Percentiles rank a stretch among this genome's conserved stretches.
These are phyloP conservation scores for Rhododendron griersonianum DNA, from an alignment of 148 eudicot species.

Conservation along the genomic window DNA sequence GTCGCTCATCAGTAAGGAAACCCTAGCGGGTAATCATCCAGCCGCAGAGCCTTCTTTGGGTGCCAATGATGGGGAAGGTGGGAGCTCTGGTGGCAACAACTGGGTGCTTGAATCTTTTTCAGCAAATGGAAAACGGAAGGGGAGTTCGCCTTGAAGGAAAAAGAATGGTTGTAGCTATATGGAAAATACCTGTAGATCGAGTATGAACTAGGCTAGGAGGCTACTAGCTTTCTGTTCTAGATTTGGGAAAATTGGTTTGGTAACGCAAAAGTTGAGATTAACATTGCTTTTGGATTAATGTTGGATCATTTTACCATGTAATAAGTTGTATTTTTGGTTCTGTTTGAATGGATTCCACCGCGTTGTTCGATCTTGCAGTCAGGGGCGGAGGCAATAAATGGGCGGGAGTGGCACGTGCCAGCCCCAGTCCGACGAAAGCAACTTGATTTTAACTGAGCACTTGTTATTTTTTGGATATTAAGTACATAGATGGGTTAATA, in stretches of 20 bases:
- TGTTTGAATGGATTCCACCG: background rate
- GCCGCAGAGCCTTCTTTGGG: background rate
- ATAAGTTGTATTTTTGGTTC: background rate
- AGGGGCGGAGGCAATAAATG: too few relatives aligned
- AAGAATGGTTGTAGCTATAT: background rate
- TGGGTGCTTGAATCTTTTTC: slow-evolving; percentile 38
- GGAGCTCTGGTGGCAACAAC: slow-evolving; percentile 19
- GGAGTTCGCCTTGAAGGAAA: slow-evolving; percentile 9
- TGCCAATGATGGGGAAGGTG: slow-evolving; percentile 22
- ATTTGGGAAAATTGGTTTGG: background rate
- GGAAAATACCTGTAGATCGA: background rate
- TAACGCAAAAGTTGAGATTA: background rate
- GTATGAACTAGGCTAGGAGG: background rate
- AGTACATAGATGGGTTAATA: too few relatives aligned
- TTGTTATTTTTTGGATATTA: too few relatives aligned
- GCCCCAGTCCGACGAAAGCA: too few relatives aligned
- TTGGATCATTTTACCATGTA: background rate
- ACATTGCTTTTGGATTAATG: background rate
- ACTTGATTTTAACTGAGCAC: too few relatives aligned
- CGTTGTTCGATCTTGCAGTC: too few relatives aligned
- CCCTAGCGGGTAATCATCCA: slow-evolving; percentile 9
- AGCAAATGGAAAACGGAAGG: slow-evolving; percentile 12
- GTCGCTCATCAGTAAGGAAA: slow-evolving; percentile 40
- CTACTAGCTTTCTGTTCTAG: background rate
- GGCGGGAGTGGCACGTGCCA: too few relatives aligned